These are phyloP conservation scores for Spiraea crenata DNA, from an alignment of 331 rosid species.

Conservation along the genomic window DNA sequence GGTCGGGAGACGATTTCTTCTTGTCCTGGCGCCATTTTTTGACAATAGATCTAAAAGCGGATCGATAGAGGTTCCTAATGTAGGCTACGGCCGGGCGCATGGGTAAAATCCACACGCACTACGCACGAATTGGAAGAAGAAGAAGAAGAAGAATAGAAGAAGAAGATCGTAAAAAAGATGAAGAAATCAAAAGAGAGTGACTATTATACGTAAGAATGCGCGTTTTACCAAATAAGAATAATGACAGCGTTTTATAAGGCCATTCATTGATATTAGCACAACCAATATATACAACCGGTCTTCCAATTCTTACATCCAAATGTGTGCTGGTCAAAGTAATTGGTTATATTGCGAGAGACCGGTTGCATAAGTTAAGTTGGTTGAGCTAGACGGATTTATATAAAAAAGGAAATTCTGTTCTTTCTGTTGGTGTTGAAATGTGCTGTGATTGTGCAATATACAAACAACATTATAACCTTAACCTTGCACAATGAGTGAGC, in stretches of 20 bases:
- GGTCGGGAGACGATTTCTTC: slow-evolving; percentile 30
- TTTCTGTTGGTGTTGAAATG: not conserved
- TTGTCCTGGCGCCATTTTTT: slow-evolving; percentile 35
- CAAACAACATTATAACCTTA: too few species aligned
- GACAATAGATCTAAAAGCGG: slow-evolving; percentile 43
- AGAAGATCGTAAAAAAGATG: too few species aligned
- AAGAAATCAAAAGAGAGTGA: not conserved
- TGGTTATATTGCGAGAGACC: not conserved
- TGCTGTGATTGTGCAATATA: too few species aligned
- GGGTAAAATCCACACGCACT: slow-evolving; percentile 54
- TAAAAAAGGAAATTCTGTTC: not conserved
- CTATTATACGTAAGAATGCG: not conserved
- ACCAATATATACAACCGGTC: not conserved
- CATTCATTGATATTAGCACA: slow-evolving; percentile 1
- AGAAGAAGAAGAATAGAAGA: not conserved
- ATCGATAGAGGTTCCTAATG: slow-evolving; percentile 30
- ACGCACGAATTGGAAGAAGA: slow-evolving; percentile 18
- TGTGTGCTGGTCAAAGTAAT: not conserved
- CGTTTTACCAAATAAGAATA: slow-evolving; percentile 1
- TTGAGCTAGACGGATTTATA: too few species aligned
- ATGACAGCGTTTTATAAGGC: slow-evolving; percentile 9
- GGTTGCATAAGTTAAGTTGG: not conserved
- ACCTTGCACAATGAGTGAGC: not conserved
- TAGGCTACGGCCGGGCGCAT: slow-evolving; percentile 27
- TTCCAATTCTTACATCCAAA: too few species aligned